phyloP scores from a whole-genome alignment of 805 yeast species.

The Lipomyces orientalis region DNA sequence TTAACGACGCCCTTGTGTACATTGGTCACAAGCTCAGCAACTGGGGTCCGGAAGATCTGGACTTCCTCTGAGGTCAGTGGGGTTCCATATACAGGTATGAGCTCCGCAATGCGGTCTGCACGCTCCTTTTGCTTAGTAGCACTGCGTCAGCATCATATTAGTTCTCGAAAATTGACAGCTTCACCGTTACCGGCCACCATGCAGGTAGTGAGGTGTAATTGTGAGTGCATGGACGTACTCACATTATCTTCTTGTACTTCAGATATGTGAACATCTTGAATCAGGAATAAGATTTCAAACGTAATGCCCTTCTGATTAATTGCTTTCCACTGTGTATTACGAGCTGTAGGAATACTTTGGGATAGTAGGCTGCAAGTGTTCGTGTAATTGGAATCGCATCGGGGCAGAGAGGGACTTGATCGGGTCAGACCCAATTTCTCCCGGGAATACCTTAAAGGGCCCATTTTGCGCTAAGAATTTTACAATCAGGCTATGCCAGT shows the following conservation, averaged over 20 bases:
- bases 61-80: slow-evolving; percentile 47
- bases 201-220: background rate
- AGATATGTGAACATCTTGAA: slow-evolving; percentile 13
- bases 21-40: slow-evolving; percentile 50
- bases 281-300: background rate
- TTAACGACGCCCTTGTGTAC: slow-evolving; percentile 56
- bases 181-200: background rate
- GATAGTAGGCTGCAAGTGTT: background rate
- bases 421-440: too few species aligned
- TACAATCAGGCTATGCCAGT: too few species aligned
- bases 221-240: slow-evolving; percentile 14
- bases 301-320: background rate
- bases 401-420: too few species aligned
- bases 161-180: background rate
- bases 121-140: slow-evolving; percentile 46
- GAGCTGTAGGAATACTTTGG: background rate
- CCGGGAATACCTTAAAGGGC: too few species aligned
- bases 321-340: background rate
- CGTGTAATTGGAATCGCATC: background rate
- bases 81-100: slow-evolving; percentile 48
- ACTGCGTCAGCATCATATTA: background rate
- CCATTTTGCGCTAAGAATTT: too few species aligned
- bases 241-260: slow-evolving; percentile 24
- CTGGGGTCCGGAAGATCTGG: slow-evolving; percentile 50
- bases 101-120: slow-evolving; percentile 44